These are phyloP conservation scores for Neurospora sp. DNA, from an alignment of 495 filamentous ascomycete species.

Conservation along the genomic window DNA sequence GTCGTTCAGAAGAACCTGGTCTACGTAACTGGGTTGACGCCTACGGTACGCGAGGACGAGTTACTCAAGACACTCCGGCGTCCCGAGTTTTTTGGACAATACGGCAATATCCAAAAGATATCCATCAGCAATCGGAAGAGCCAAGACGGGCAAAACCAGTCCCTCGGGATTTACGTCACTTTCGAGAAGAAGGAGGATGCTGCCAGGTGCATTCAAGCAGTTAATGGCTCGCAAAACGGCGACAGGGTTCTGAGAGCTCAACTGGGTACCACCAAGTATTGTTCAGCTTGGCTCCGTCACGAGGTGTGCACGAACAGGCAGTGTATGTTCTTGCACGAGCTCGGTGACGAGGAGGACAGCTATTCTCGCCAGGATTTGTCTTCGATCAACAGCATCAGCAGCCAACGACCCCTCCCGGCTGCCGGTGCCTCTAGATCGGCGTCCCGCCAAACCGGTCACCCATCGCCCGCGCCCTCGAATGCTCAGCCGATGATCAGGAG, in stretches of 20 bases:
- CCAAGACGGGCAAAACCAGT: constrained; percentile 56
- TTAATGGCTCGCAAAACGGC: constrained; percentile 86
- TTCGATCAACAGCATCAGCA: constrained; percentile 80
- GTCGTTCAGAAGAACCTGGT: constrained; percentile 98
- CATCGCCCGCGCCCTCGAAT: constrained; percentile 42
- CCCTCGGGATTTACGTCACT: constrained; percentile 94
- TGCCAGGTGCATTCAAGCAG: constrained; percentile 74
- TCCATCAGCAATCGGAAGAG: constrained; percentile 93
- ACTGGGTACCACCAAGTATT: constrained; percentile 97
- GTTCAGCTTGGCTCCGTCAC: constrained; percentile 88
- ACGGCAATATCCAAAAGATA: constrained; percentile 97
- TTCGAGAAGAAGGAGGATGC: constrained; percentile 85
- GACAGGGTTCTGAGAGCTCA: constrained; percentile 82
- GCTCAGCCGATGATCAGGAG: constrained; percentile 65
- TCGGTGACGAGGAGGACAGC: constrained; percentile 92
- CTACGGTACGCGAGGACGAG: constrained; percentile 82
- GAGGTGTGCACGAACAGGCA: constrained; percentile 88
- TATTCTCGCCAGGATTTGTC: constrained; percentile 93
- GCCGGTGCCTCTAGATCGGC: constrained; percentile 37
- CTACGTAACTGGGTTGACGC: constrained; percentile 91
- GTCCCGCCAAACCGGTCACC: constrained; percentile 41
- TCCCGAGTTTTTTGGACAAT: constrained; percentile 91
- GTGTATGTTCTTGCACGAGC: constrained; percentile 96
- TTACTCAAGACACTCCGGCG: constrained; percentile 79
- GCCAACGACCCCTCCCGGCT: constrained; percentile 55